phyloP scores from a whole-genome alignment of 108 stramenopile species.

The Skeletonema grethae region DNA sequence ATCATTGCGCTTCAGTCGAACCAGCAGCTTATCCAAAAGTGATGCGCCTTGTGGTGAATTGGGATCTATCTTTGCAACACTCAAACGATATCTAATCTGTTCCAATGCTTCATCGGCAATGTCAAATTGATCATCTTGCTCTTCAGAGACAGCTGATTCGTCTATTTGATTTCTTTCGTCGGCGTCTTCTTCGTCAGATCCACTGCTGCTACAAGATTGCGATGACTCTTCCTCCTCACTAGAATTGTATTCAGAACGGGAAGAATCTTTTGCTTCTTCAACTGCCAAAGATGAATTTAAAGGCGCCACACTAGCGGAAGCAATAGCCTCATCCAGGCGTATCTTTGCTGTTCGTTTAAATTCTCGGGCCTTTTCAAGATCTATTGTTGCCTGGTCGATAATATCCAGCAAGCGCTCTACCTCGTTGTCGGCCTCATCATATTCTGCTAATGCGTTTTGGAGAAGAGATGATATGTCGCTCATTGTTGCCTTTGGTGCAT shows the following conservation, averaged over 20 bases:
- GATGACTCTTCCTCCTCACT: neutral
- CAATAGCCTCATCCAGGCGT: conserved; percentile 31
- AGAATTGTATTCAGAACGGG: neutral
- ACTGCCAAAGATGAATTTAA: neutral
- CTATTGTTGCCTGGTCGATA: conserved; percentile 29
- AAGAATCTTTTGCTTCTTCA: neutral
- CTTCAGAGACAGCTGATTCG: neutral
- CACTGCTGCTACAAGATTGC: neutral
- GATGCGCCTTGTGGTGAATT: conserved; percentile 31
- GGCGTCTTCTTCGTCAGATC: neutral
- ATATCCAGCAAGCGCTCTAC: conserved; percentile 37
- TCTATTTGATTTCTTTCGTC: conserved; percentile 12
- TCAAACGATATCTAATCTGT: conserved; percentile 39
- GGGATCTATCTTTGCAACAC: conserved; percentile 39
- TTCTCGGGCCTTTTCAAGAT: conserved; percentile 19
- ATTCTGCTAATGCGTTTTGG: conserved; percentile 7
- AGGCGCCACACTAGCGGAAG: conserved; percentile 2
- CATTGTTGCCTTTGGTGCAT: neutral
- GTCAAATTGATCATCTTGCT: conserved; percentile 21
- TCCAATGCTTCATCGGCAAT: conserved; percentile 40
- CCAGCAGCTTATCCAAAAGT: conserved; percentile 35
- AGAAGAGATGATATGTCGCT: neutral
- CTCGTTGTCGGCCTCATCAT: conserved; percentile 32
- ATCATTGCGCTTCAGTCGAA: conserved; percentile 20
- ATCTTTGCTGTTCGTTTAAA: conserved; percentile 20